Base-by-base conservation (phyloP, 306 rosid species). In the Vigna nakashimae region DNA sequence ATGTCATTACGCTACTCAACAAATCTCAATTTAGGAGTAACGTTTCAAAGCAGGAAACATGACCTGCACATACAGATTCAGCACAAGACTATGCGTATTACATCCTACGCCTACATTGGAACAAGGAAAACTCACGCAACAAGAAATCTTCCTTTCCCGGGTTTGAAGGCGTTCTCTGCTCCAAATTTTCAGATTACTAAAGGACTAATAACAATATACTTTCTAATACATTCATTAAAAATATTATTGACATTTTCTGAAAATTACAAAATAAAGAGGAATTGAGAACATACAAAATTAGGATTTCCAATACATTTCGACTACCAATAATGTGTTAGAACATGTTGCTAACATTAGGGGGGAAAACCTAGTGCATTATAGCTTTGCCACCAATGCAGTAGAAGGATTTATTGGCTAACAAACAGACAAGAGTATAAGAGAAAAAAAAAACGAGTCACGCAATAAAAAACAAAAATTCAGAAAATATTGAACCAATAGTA, bases 401-500 rank as follows among this genome's bases (percentile, higher is more conserved):
- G 38, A 34, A 34, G 17, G 38, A 42, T 36, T 26, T 17, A 51
- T 15, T 50, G 65, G 58, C 3, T 26, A 26, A 26, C 28, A 26
- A 20, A 28, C 34, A 65, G 15, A n/a, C 22, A 28, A 5, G n/a
- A 45, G 50, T 65, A 43, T 49, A 49, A 51, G 73, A 52, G 62
- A 30, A n/a, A 55, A 30, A 30, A 65, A 6, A 13, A 3, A 64
- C 14, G 57, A 18, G 52, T 49, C 30, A 73, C 58, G 70, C n/a
- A 77, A 62, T 16, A 22, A 6, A n/a, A 45, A 60, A 9, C 9
- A 79, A 53, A 30, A 56, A 51, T 24, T 78, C 65, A 79, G 53
- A 76, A 75, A 38, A 81, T 74, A 74, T 75, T 67, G 57, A 50
- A 65, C 67, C 75, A 20, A 74, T 78, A 42, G 46, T 42, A 78